These are phyloP conservation scores for Hura crepitans DNA, from an alignment of 441 rosid genomes.

Conservation along the genomic window DNA sequence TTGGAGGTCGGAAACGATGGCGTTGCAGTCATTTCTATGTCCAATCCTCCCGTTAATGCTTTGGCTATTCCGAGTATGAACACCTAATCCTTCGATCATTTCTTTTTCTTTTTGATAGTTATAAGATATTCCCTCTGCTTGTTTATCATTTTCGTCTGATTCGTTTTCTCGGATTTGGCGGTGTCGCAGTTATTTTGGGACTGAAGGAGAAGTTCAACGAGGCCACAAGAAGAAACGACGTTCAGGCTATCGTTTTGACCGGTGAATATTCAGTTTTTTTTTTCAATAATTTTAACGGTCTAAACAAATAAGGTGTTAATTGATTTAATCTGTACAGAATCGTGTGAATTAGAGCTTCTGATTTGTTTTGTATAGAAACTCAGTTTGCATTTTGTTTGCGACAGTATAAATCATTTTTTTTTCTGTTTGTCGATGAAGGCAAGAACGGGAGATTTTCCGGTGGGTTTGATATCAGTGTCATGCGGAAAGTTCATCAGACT, in stretches of 20 bases:
- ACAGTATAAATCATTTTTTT: no score
- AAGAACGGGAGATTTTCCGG: conserved; percentile 81
- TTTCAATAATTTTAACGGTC: neutral
- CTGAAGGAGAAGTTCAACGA: conserved; percentile 65
- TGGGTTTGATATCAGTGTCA: conserved; percentile 86
- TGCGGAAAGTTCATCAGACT: conserved; percentile 59
- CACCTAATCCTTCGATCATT: neutral
- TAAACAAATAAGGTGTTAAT: neutral
- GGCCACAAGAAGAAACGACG: conserved; percentile 63
- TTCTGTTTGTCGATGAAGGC: conserved; percentile 44
- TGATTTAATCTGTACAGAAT: neutral
- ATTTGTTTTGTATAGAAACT: no score
- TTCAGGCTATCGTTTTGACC: conserved; percentile 75
- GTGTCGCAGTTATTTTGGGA: conserved; percentile 65
- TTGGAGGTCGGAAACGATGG: conserved; percentile 83
- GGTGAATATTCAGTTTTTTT: no score
- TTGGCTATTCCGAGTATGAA: conserved; percentile 59
- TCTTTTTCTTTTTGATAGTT: neutral
- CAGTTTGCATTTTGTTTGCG: no score
- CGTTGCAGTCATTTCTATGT: conserved; percentile 76
- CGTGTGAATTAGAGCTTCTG: no score
- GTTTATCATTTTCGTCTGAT: conserved; percentile 1
- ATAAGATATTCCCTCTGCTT: neutral
- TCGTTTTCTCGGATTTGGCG: no score
- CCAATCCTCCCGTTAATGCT: conserved; percentile 91